phyloP scores from a whole-genome alignment of 2,329 filamentous ascomycete species.

The Fusarium sarcochroum region DNA sequence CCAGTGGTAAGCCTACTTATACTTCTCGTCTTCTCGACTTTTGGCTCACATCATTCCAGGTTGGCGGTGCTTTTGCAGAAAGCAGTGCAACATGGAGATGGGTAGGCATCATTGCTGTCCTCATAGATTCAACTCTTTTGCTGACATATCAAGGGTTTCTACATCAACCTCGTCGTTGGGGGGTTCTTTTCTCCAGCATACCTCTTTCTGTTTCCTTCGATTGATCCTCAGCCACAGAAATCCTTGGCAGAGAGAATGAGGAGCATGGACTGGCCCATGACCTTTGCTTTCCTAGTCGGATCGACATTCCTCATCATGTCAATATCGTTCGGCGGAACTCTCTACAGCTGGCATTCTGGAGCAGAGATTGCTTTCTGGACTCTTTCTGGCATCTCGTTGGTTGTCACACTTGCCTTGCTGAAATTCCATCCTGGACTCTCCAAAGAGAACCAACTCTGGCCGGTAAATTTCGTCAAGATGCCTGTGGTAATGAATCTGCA shows the following conservation, averaged over 20 bases:
- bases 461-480: not conserved
- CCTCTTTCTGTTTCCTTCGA: too few relatives aligned
- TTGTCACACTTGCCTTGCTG: not conserved
- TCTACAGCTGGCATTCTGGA: not conserved
- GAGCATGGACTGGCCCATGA: not conserved
- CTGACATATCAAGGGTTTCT: too few relatives aligned
- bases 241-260: not conserved
- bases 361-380: not conserved
- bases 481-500: slow-evolving; percentile 1
- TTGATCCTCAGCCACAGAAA: not conserved
- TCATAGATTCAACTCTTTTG: rapidly evolving
- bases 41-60: not conserved
- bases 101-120: slow-evolving; percentile 8
- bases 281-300: not conserved
- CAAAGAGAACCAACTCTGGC: not conserved
- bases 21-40: too few relatives aligned
- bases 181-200: too few relatives aligned
- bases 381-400: not conserved
- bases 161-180: too few relatives aligned
- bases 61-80: slow-evolving; percentile 61
- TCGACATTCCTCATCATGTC: slow-evolving; percentile 6
- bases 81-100: slow-evolving; percentile 58
- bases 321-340: not conserved
- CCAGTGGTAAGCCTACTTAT: slow-evolving; percentile 47
- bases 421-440: not conserved